Conservation (phyloP, 2,329 filamentous ascomycete species). For the Berkeleyomyces basicola region DNA sequence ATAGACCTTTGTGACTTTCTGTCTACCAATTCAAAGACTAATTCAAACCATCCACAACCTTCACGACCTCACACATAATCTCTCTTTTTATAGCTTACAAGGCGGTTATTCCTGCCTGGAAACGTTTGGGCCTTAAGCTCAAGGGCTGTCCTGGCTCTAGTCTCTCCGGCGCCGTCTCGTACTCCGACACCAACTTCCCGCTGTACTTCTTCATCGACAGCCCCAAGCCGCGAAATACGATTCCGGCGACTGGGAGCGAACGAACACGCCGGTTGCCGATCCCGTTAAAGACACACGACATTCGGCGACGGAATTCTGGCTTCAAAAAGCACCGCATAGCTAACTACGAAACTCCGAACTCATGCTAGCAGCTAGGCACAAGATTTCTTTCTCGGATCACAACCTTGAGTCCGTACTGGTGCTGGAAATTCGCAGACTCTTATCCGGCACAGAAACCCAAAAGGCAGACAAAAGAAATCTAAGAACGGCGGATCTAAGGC, state of each 20-base stretch:
- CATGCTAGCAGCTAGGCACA: slow-evolving; percentile 21
- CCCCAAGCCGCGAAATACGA: slow-evolving; percentile 23
- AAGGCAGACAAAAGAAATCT: slow-evolving; percentile 24
- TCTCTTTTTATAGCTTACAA: slow-evolving; percentile 26
- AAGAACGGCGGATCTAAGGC: slow-evolving; percentile 22
- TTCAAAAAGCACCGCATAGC: slow-evolving; percentile 20
- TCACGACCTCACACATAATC: slow-evolving; percentile 21
- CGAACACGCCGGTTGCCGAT: slow-evolving; percentile 4
- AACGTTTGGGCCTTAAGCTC: slow-evolving; percentile 46
- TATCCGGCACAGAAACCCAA: slow-evolving; percentile 19
- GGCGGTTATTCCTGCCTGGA: slow-evolving; percentile 40
- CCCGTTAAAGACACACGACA: slow-evolving; percentile 13
- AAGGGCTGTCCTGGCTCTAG: slow-evolving; percentile 24
- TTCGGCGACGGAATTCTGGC: slow-evolving; percentile 14
- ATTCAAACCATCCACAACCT: background rate
- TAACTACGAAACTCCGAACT: slow-evolving; percentile 4
- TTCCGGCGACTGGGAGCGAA: slow-evolving; percentile 6
- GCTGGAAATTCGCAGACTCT: slow-evolving; percentile 14
- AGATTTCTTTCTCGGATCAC: slow-evolving; percentile 33
- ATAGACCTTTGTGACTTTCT: background rate
- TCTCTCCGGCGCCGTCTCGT: slow-evolving; percentile 15
- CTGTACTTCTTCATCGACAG: background rate
- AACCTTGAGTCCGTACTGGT: slow-evolving; percentile 20
- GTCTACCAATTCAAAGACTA: background rate
- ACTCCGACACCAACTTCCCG: background rate